These are phyloP conservation scores for Exserohilum rostratum DNA, from an alignment of 2,329 filamentous ascomycete genomes.

Conservation along the genomic window DNA sequence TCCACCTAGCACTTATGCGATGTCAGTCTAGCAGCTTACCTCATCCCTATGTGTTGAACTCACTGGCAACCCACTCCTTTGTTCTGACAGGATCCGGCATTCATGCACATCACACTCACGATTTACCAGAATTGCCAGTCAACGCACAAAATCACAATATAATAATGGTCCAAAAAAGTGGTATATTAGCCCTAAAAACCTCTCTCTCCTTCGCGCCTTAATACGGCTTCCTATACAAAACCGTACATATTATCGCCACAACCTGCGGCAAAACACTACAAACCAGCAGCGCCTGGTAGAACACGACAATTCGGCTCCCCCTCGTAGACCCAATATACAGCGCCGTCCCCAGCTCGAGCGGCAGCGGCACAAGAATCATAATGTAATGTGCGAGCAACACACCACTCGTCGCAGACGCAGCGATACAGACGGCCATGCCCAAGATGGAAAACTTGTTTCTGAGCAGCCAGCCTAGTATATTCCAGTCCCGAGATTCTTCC, in stretches of 20 bases:
- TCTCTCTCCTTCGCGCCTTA: no score
- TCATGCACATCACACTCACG: no score
- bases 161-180: background rate
- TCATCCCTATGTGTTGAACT: no score
- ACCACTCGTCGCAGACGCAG: no score
- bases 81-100: no score
- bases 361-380: background rate
- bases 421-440: background rate
- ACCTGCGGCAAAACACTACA: background rate
- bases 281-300: background rate
- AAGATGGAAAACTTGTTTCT: background rate
- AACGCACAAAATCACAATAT: no score
- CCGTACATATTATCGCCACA: background rate
- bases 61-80: no score
- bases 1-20: no score
- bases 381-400: background rate
- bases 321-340: constrained; percentile 3
- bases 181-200: background rate
- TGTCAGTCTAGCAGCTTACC: no score
- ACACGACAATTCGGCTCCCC: background rate
- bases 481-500: background rate
- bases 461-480: background rate
- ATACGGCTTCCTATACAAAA: background rate
- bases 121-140: no score
- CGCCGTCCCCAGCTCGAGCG: background rate